Evolutionary conservation across 192 early-diverging fungal genomes (phyloP), one percentile per base, ranked within the genome.

Genomic region (Linderina pennispora): DNA sequence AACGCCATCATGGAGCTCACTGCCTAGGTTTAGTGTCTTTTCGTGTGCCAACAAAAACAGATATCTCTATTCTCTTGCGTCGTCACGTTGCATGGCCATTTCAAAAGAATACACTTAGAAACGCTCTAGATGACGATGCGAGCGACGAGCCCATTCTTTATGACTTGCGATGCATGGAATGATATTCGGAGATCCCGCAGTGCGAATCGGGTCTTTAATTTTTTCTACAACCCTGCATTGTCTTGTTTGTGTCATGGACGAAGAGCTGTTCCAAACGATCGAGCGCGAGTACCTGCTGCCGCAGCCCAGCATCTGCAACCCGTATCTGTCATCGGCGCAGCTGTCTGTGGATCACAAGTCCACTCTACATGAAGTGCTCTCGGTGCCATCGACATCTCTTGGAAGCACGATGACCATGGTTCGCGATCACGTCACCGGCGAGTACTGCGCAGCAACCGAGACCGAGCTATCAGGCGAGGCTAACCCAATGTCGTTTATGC

Each of bases 1-100:
- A 94, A 95, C 66, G 90, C 96, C 49, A 95, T 97, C 77, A 97
- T 97, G 93, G 89, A 76, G 42, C 52, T 76, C 8, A 76, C 74
- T 40, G 23, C 28, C n/a, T 57, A 69, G 25, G 40, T 13, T 23
- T 13, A n/a, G n/a, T n/a, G n/a, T n/a, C n/a, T n/a, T n/a, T n/a
- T n/a, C n/a, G n/a, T n/a, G n/a, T n/a, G n/a, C n/a, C n/a, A n/a
- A n/a, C n/a, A n/a, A 1, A 23, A 23, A 21, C 18, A 7, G 6
- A 2, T 10, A 3, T 10, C 19, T 38, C 19, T 6, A 3, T n/a
- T n/a, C n/a, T n/a, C n/a, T n/a, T n/a, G n/a, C n/a, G n/a, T n/a
- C n/a, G n/a, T n/a, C n/a, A n/a, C n/a, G n/a, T n/a, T n/a, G n/a
- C n/a, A n/a, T n/a, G n/a, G n/a, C n/a, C n/a, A n/a, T n/a, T n/a